Evolutionary conservation across 306 rosid species (phyloP).

Genomic region (Prunus salicina): DNA sequence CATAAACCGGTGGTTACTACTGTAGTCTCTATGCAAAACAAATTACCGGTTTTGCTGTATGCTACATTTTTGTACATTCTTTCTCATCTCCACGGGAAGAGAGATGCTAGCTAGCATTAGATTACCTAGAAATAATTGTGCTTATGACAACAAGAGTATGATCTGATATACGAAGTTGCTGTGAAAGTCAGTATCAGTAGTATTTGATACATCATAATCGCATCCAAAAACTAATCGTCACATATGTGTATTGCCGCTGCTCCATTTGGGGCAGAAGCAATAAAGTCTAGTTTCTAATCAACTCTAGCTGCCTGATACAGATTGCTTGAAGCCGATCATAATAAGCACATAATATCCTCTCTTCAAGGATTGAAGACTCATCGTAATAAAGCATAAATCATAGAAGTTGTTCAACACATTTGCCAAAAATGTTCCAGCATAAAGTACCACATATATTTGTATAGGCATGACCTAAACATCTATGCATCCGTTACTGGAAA

Average conservation of each 20-base stretch:
- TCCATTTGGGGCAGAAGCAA: neutral
- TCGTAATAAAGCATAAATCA: neutral
- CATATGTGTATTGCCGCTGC: too few species aligned
- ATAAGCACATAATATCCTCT: neutral
- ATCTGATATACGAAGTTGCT: too few species aligned
- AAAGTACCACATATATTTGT: neutral
- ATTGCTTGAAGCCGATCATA: neutral
- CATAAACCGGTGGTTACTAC: too few species aligned
- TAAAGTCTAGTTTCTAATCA: neutral
- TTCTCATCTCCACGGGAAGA: neutral
- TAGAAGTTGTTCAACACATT: too few species aligned
- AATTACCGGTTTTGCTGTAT: neutral
- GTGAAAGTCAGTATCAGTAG: too few species aligned
- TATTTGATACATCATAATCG: neutral
- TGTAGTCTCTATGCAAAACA: too few species aligned
- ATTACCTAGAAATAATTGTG: too few species aligned
- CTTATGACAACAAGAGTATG: too few species aligned
- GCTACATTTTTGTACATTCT: neutral
- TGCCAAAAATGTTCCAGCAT: too few species aligned
- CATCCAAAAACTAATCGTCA: neutral
- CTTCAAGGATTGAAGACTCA: neutral
- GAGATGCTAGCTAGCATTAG: too few species aligned
- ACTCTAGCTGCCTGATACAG: neutral
- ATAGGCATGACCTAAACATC: neutral
- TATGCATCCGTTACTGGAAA: neutral